Percentiles rank a stretch among this genome's conserved stretches.
These are phyloP conservation scores for Plasmodium fragile DNA, from an alignment of 169 alveolate genomes.

Conservation along the genomic window DNA sequence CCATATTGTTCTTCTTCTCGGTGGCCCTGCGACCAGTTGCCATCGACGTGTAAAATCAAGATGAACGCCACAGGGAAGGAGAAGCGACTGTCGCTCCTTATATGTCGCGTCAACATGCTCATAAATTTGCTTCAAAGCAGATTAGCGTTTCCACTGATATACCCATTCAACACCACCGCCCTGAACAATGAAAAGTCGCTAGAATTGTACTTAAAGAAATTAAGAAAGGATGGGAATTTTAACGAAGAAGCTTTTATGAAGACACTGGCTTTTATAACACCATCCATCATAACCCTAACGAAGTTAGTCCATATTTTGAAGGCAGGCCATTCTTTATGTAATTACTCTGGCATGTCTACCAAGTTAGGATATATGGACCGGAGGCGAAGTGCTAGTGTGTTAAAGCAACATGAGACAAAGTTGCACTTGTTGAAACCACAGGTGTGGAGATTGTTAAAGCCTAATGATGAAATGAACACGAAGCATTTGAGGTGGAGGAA, in stretches of 20 bases:
- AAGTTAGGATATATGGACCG: slow-evolving; percentile 34
- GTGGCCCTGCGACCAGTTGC: not conserved
- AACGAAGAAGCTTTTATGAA: slow-evolving; percentile 74
- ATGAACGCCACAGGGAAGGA: slow-evolving; percentile 57
- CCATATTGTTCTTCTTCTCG: not conserved
- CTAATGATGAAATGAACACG: slow-evolving; percentile 88
- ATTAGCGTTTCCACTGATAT: slow-evolving; percentile 82
- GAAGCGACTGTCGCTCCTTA: slow-evolving; percentile 42
- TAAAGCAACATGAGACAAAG: slow-evolving; percentile 59
- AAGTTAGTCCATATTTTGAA: slow-evolving; percentile 69
- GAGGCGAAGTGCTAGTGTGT: slow-evolving; percentile 1
- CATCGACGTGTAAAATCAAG: not conserved
- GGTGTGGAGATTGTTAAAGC: slow-evolving; percentile 88
- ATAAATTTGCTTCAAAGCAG: slow-evolving; percentile 79
- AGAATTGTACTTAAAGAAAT: slow-evolving; percentile 52
- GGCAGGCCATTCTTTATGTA: slow-evolving; percentile 76
- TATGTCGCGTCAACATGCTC: slow-evolving; percentile 76
- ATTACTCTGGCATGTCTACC: slow-evolving; percentile 26
- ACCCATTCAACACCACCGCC: slow-evolving; percentile 80
- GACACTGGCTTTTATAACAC: slow-evolving; percentile 65
- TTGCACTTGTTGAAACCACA: slow-evolving; percentile 84
- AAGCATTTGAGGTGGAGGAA: slow-evolving; percentile 88
- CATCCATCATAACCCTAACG: slow-evolving; percentile 61
- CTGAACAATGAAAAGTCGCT: slow-evolving; percentile 66
- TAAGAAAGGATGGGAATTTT: slow-evolving; percentile 67